Conservation (phyloP, 2,329 filamentous ascomycete species). For the Pestalotiopsis sp. region DNA sequence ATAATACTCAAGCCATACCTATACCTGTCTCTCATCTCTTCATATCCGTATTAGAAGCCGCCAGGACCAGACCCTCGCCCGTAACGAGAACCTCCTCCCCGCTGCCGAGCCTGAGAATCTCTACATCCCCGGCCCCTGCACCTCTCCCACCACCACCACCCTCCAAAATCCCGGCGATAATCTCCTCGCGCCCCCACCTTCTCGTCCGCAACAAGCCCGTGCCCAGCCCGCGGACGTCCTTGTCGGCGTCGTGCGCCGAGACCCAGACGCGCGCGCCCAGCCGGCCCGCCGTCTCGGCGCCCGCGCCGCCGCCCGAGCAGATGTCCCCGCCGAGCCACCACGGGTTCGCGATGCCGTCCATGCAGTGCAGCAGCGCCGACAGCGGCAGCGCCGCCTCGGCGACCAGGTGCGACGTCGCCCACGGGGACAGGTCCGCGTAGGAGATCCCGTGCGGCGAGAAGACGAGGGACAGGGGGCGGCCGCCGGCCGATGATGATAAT, state of each 20-base stretch:
- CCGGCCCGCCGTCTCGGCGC: conserved; percentile 56
- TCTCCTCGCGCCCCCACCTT: conserved; percentile 46
- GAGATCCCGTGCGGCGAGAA: conserved; percentile 68
- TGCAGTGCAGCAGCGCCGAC: conserved; percentile 66
- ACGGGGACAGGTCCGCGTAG: conserved; percentile 55
- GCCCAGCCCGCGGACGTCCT: conserved; percentile 54
- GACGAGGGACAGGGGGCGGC: conserved; percentile 58
- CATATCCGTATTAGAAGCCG: conserved; percentile 16
- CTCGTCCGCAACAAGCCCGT: conserved; percentile 52
- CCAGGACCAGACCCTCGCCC: conserved; percentile 37
- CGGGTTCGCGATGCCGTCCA: conserved; percentile 60
- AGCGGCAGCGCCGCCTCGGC: conserved; percentile 60
- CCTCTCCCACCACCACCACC: neutral
- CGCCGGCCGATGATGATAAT: conserved; percentile 15
- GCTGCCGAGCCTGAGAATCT: conserved; percentile 42
- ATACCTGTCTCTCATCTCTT: neutral
- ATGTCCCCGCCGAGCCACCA: conserved; percentile 66
- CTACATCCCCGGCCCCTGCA: conserved; percentile 32
- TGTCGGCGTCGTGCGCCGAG: conserved; percentile 62
- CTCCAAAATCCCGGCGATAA: conserved; percentile 28
- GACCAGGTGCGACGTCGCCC: conserved; percentile 59
- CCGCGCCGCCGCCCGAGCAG: conserved; percentile 57
- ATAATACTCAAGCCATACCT: no score
- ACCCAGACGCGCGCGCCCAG: conserved; percentile 62
- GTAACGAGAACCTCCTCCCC: conserved; percentile 47